phyloP scores from a whole-genome alignment of 2,329 filamentous ascomycete genomes.

The Colletotrichum agaves region DNA sequence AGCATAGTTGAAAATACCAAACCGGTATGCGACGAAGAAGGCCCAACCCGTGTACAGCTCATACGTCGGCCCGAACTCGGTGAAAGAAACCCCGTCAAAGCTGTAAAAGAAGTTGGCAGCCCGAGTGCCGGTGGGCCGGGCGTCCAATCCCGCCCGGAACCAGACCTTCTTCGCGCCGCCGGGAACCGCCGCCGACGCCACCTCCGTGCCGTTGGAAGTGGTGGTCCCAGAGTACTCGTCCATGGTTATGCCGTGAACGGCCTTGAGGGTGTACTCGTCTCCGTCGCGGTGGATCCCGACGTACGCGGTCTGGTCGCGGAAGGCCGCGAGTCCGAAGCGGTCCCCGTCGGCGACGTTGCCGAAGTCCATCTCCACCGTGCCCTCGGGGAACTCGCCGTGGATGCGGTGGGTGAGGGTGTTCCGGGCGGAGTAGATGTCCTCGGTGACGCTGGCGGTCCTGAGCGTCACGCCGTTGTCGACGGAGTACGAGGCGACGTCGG shows the following conservation, averaged over 20 bases:
- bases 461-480: constrained; percentile 59
- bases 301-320: constrained; percentile 64
- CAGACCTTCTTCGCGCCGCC: constrained; percentile 39
- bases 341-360: constrained; percentile 62
- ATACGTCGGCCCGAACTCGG: constrained; percentile 46
- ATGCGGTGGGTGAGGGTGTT: constrained; percentile 61
- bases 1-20: constrained; percentile 61
- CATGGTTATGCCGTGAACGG: constrained; percentile 52
- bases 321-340: constrained; percentile 60
- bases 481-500: constrained; percentile 58
- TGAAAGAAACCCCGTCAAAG: constrained; percentile 42
- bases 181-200: constrained; percentile 40
- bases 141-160: constrained; percentile 42
- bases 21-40: constrained; percentile 61
- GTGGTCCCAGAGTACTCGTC: constrained; percentile 45
- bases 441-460: constrained; percentile 61
- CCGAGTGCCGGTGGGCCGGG: constrained; percentile 39
- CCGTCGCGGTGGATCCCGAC: constrained; percentile 59
- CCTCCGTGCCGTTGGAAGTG: constrained; percentile 37
- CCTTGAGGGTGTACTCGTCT: constrained; percentile 43
- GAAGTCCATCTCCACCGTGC: constrained; percentile 62
- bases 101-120: constrained; percentile 40
- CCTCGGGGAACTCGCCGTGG: constrained; percentile 55
- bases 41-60: constrained; percentile 54
- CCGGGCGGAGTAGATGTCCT: constrained; percentile 58